Conservation (phyloP, 164 flowering plant genomes). For the Magnolia sinica region DNA sequence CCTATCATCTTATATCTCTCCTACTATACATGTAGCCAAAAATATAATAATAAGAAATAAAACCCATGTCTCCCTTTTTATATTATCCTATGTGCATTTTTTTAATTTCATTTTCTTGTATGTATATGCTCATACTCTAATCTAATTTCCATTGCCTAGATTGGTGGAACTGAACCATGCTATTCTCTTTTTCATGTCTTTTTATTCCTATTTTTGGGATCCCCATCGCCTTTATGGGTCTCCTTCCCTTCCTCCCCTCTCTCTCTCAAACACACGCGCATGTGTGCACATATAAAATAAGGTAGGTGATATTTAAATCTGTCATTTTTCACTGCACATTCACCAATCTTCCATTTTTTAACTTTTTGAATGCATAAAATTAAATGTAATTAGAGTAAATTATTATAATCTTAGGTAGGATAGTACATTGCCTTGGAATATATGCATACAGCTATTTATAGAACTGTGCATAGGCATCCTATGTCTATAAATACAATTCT, state of each 20-base stretch:
- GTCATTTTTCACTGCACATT: no score
- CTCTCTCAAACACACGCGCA: background rate
- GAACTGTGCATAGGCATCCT: no score
- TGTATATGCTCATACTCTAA: background rate
- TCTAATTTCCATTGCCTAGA: slow-evolving; percentile 11
- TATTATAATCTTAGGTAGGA: no score
- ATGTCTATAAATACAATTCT: no score
- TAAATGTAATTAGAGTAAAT: no score
- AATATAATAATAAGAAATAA: background rate
- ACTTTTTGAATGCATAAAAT: no score
- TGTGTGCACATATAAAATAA: background rate
- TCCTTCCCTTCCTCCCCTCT: background rate
- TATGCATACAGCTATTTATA: no score
- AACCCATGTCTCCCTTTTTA: background rate
- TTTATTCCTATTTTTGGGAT: slow-evolving; percentile 4
- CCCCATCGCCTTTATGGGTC: slow-evolving; percentile 9
- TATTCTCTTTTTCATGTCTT: background rate
- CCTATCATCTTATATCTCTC: background rate
- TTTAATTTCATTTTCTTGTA: background rate
- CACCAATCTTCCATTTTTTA: no score
- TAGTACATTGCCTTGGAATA: no score
- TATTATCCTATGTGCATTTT: background rate
- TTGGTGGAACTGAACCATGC: slow-evolving; percentile 10
- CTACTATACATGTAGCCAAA: background rate
- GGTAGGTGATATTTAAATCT: no score